Evolutionary conservation across 495 filamentous ascomycete species (phyloP).

Genomic region (Pseudevernia furfuracea): DNA sequence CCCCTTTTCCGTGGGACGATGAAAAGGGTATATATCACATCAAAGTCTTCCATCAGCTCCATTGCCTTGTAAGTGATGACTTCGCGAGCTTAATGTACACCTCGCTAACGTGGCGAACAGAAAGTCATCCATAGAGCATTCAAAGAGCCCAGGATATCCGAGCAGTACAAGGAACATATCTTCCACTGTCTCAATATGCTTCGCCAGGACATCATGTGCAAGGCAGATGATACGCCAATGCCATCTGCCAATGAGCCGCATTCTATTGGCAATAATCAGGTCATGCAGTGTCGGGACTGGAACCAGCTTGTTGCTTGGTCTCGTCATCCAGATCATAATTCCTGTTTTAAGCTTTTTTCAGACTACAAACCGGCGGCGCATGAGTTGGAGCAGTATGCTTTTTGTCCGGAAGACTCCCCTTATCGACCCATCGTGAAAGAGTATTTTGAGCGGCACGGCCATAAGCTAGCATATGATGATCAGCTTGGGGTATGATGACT

Average conservation of each 20-base stretch:
- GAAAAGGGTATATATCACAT: too few species aligned
- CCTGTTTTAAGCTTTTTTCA: background rate
- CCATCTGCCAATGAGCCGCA: background rate
- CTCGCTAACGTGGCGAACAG: too few species aligned
- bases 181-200: background rate
- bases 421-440: background rate
- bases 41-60: too few species aligned
- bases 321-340: too few species aligned
- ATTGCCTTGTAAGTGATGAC: too few species aligned
- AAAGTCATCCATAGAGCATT: too few species aligned
- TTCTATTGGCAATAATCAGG: background rate
- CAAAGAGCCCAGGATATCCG: too few species aligned
- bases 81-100: too few species aligned
- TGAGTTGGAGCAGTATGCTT: background rate
- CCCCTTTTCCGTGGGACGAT: too few species aligned
- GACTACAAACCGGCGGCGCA: background rate
- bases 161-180: too few species aligned
- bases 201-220: background rate
- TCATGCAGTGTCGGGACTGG: background rate
- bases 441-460: background rate
- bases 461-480: too few species aligned
- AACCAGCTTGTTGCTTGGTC: background rate
- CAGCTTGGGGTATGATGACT: too few species aligned
- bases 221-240: background rate
- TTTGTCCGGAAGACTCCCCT: background rate